These are phyloP conservation scores for Bothriochloa decipiens DNA, from an alignment of 176 grass and related monocot genomes.

Conservation along the genomic window DNA sequence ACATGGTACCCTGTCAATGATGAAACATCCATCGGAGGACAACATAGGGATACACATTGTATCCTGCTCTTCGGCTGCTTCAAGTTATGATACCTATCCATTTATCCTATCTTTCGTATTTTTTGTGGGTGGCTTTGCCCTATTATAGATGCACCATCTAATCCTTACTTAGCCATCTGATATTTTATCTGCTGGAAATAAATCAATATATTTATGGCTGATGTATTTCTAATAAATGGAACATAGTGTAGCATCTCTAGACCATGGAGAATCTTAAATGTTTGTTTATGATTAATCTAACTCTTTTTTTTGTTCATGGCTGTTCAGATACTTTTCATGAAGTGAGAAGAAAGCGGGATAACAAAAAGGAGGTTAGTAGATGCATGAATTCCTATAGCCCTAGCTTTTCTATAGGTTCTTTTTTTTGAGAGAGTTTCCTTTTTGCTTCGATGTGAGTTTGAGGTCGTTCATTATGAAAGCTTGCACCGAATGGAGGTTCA, in stretches of 20 bases:
- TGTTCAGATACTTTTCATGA: constrained; percentile 77
- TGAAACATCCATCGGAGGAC: constrained; percentile 8
- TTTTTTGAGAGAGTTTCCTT: not conserved
- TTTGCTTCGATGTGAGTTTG: not conserved
- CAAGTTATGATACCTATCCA: not conserved
- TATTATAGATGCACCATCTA: constrained; percentile 19
- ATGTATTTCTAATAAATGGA: constrained; percentile 7
- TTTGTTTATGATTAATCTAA: constrained; percentile 24
- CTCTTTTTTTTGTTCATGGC: constrained; percentile 1
- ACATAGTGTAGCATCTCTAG: not conserved
- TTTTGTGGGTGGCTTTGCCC: not conserved
- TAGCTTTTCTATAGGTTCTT: not conserved
- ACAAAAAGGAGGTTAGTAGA: constrained; percentile 70
- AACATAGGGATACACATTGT: not conserved
- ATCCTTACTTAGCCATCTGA: not conserved
- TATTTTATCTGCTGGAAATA: constrained; percentile 25
- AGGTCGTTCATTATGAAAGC: not conserved
- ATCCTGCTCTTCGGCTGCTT: constrained; percentile 19
- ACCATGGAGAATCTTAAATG: not conserved
- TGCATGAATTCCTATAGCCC: not conserved
- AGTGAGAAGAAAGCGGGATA: constrained; percentile 67
- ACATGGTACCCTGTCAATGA: not conserved
- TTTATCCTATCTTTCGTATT: constrained; percentile 7
- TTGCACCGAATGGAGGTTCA: constrained; percentile 2
- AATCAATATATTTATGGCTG: not conserved